Conservation (phyloP, 1,139 yeast species). For the Geotrichum reessii region DNA sequence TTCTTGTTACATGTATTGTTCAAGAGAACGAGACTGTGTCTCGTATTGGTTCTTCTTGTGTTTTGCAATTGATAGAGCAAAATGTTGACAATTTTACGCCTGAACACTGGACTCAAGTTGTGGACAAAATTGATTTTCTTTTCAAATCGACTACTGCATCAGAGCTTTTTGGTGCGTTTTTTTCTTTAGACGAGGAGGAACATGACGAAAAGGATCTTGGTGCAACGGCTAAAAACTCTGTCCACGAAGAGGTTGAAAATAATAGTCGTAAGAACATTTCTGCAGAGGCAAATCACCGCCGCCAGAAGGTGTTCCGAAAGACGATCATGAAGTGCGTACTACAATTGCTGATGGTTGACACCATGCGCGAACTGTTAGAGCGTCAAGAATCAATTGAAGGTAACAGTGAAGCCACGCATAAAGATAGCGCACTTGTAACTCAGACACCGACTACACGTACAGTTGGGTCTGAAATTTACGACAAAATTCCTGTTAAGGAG, state of each 20-base stretch:
- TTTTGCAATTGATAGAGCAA: slow-evolving; percentile 68
- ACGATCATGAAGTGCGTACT: slow-evolving; percentile 90
- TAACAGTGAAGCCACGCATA: not conserved
- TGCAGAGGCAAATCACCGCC: slow-evolving; percentile 11
- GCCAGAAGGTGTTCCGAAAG: slow-evolving; percentile 50
- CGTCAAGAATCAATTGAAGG: slow-evolving; percentile 42
- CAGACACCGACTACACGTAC: not conserved
- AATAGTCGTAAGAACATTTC: not conserved
- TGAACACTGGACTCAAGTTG: slow-evolving; percentile 69
- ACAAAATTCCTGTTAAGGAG: slow-evolving; percentile 58
- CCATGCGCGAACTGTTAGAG: slow-evolving; percentile 71
- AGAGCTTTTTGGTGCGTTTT: slow-evolving; percentile 58
- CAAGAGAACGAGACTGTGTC: slow-evolving; percentile 97
- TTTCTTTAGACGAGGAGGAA: slow-evolving; percentile 23
- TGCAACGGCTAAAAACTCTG: slow-evolving; percentile 3
- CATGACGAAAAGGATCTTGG: slow-evolving; percentile 12
- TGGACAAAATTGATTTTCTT: slow-evolving; percentile 56
- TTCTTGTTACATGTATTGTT: slow-evolving; percentile 81
- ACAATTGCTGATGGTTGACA: slow-evolving; percentile 82
- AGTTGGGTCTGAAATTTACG: slow-evolving; percentile 46
- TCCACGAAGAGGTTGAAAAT: not conserved
- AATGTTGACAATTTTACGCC: slow-evolving; percentile 59
- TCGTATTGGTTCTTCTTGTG: slow-evolving; percentile 84
- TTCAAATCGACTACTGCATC: slow-evolving; percentile 81
- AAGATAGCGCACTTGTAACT: not conserved